Conservation (phyloP, 352 stramenopile genomes). For the Globisporangium okanoganense region DNA sequence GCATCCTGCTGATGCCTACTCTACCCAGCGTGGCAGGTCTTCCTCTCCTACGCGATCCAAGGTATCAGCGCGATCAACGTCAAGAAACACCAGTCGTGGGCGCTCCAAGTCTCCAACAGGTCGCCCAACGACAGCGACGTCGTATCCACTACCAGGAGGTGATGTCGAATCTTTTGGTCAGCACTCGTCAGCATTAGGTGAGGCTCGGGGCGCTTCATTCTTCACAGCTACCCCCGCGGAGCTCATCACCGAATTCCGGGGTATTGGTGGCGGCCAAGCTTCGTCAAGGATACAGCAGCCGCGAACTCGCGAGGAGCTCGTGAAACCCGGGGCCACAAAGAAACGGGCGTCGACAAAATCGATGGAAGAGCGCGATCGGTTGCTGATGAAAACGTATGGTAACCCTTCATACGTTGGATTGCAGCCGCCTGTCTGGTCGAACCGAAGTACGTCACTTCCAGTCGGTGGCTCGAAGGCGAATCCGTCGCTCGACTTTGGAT, state of each 20-base stretch:
- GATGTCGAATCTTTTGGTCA: constrained; percentile 29
- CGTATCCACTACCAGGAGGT: neutral
- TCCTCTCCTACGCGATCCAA: constrained; percentile 10
- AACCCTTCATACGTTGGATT: constrained; percentile 20
- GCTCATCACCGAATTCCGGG: constrained; percentile 20
- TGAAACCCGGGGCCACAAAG: constrained; percentile 25
- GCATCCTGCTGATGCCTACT: neutral
- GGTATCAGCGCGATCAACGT: neutral
- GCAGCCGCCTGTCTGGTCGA: constrained; percentile 7
- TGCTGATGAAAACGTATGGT: constrained; percentile 54
- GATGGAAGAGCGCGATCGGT: constrained; percentile 37
- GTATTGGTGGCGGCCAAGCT: constrained; percentile 1
- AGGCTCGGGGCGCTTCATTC: constrained; percentile 20
- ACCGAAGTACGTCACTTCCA: constrained; percentile 4
- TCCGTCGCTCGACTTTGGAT: constrained; percentile 5
- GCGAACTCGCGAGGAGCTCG: constrained; percentile 38
- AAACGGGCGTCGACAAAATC: constrained; percentile 29
- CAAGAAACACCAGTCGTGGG: constrained; percentile 17
- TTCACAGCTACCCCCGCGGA: constrained; percentile 35
- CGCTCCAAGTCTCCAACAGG: constrained; percentile 32
- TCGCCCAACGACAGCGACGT: constrained; percentile 19
- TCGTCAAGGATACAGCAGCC: constrained; percentile 36
- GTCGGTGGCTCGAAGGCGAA: neutral
- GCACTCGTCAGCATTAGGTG: constrained; percentile 22
- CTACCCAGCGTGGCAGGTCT: constrained; percentile 1